These are phyloP conservation scores for Akanthomyces uredinophilus DNA, from an alignment of 2,329 filamentous ascomycete genomes.

Conservation along the genomic window DNA sequence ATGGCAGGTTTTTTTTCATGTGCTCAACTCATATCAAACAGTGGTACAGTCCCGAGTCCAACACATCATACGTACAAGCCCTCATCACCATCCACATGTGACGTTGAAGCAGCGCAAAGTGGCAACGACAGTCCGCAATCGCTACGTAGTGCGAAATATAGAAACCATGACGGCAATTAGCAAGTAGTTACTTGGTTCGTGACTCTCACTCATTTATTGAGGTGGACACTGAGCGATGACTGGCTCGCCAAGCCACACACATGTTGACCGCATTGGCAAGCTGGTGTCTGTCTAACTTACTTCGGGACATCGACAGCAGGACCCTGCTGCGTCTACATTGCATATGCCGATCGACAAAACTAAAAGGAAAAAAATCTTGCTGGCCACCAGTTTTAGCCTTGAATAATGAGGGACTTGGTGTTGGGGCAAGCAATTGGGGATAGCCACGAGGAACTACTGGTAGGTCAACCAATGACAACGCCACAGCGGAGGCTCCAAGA, in stretches of 20 bases:
- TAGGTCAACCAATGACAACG: background rate
- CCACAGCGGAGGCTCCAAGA: conserved; percentile 3
- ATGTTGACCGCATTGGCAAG: background rate
- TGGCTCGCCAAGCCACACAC: background rate
- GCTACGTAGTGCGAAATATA: background rate
- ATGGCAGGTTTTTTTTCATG: background rate
- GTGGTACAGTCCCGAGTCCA: background rate
- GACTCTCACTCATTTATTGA: background rate
- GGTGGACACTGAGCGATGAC: background rate
- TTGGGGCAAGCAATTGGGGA: background rate
- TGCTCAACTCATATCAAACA: background rate
- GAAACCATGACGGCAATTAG: background rate
- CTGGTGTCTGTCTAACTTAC: background rate
- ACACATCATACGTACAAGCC: background rate
- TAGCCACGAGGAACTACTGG: no score
- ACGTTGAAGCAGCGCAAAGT: background rate
- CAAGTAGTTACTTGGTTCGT: background rate
- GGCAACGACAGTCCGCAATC: background rate
- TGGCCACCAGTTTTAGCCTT: background rate
- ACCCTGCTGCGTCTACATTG: background rate
- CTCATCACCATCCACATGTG: background rate
- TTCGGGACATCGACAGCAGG: background rate
- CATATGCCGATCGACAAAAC: conserved; percentile 5
- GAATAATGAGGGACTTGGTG: background rate
- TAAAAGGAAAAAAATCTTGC: background rate